Conservation (phyloP, 192 early-diverging fungal genomes). For the Coemansia sp. region DNA sequence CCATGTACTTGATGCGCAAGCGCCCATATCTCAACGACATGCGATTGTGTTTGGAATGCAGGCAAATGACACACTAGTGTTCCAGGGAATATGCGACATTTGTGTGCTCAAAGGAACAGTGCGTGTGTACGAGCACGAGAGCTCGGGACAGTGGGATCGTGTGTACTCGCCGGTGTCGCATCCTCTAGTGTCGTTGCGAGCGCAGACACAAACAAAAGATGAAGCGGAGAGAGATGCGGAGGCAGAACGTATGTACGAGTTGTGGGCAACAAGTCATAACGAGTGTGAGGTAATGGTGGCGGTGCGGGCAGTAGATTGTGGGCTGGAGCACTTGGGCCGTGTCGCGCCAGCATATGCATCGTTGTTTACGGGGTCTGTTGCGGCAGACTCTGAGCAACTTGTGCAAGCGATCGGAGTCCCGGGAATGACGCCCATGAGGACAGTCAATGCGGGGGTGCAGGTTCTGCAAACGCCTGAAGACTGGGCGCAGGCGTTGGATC, state of each 20-base stretch:
- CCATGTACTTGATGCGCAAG: not conserved
- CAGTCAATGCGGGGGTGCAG: constrained; percentile 34
- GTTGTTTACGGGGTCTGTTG: not conserved
- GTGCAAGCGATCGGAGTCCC: not conserved
- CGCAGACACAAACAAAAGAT: not conserved
- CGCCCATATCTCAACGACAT: constrained; percentile 7
- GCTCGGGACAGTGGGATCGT: constrained; percentile 25
- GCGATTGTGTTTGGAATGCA: constrained; percentile 27
- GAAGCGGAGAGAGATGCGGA: not conserved
- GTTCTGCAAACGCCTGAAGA: constrained; percentile 36
- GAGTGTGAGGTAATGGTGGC: constrained; percentile 15
- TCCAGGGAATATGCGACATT: constrained; percentile 46
- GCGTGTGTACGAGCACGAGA: constrained; percentile 30
- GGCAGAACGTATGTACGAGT: constrained; percentile 8
- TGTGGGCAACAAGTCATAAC: constrained; percentile 15
- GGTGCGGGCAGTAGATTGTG: constrained; percentile 33
- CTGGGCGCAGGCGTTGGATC: constrained; percentile 35
- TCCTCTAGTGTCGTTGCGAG: constrained; percentile 25
- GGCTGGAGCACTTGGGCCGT: constrained; percentile 34
- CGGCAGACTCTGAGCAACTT: not conserved
- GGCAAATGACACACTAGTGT: constrained; percentile 16
- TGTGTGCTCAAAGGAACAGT: constrained; percentile 33
- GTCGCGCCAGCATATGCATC: constrained; percentile 32
- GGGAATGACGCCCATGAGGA: constrained; percentile 9
- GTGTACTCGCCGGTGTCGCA: constrained; percentile 53